These are phyloP conservation scores for Komagataella kurtzmanii DNA, from an alignment of 805 yeast genomes.

Conservation along the genomic window DNA sequence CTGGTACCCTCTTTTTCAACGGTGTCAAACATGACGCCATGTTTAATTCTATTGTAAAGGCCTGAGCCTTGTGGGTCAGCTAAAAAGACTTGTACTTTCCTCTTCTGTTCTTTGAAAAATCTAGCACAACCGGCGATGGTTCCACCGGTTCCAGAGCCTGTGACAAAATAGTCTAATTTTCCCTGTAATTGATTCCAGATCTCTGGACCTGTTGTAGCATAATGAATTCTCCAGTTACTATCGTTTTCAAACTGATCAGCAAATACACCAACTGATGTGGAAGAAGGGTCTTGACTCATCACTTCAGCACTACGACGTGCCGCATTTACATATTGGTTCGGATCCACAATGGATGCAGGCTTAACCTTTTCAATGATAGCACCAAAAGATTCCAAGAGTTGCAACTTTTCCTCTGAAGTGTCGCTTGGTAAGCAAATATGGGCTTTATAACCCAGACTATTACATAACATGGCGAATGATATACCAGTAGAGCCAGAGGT, in stretches of 20 bases:
- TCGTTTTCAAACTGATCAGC: slow-evolving; percentile 96
- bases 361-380: slow-evolving; percentile 76
- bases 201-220: slow-evolving; percentile 82
- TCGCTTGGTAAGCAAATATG: slow-evolving; percentile 95
- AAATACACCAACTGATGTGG: slow-evolving; percentile 50
- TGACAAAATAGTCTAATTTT: slow-evolving; percentile 58
- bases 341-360: slow-evolving; percentile 93
- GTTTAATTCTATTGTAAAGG: slow-evolving; percentile 67
- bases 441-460: slow-evolving; percentile 77
- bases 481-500: slow-evolving; percentile 97
- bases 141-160: slow-evolving; percentile 97
- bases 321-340: slow-evolving; percentile 81
- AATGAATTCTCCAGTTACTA: slow-evolving; percentile 80
- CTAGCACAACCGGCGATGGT: slow-evolving; percentile 87
- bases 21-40: slow-evolving; percentile 86
- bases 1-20: slow-evolving; percentile 90
- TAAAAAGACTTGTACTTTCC: slow-evolving; percentile 36
- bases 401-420: slow-evolving; percentile 74
- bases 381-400: slow-evolving; percentile 59
- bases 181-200: slow-evolving; percentile 64
- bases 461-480: slow-evolving; percentile 80
- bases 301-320: slow-evolving; percentile 58
- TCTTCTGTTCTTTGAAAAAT: slow-evolving; percentile 43
- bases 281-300: slow-evolving; percentile 24
- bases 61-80: slow-evolving; percentile 98